Conservation (phyloP, 176 grass and related monocot genomes). For the Dactylis glomerata region DNA sequence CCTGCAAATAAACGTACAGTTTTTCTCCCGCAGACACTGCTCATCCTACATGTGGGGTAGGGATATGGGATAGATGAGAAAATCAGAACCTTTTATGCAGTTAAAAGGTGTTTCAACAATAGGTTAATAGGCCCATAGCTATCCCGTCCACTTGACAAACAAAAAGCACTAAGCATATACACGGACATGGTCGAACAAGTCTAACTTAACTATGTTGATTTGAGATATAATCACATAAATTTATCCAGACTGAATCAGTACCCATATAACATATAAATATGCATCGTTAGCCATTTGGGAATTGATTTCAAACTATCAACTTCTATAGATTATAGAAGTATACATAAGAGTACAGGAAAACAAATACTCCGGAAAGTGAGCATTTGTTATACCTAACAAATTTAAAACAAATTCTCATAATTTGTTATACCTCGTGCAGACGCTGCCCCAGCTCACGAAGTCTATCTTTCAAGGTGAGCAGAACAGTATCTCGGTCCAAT, state of each 20-base stretch:
- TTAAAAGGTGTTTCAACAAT: not conserved
- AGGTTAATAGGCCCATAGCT: not conserved
- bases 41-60: not conserved
- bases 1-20: not conserved
- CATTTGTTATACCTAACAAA: not conserved
- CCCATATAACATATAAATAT: not conserved
- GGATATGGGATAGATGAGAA: not conserved
- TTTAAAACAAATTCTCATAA: constrained; percentile 16
- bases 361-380: not conserved
- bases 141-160: not conserved
- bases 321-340: not conserved
- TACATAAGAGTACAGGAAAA: not conserved
- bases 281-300: not conserved
- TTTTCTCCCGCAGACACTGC: not conserved
- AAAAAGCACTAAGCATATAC: not conserved
- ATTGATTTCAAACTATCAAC: not conserved
- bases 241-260: not conserved
- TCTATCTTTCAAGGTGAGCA: constrained; percentile 58
- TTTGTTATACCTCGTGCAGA: constrained; percentile 52
- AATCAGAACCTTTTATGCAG: not conserved
- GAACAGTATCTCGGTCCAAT: constrained; percentile 41
- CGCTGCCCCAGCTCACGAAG: constrained; percentile 60
- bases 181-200: not conserved
- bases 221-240: not conserved
- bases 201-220: constrained; percentile 10